These are phyloP conservation scores for Pythium utonaiense DNA, from an alignment of 352 stramenopile species.

Conservation along the genomic window DNA sequence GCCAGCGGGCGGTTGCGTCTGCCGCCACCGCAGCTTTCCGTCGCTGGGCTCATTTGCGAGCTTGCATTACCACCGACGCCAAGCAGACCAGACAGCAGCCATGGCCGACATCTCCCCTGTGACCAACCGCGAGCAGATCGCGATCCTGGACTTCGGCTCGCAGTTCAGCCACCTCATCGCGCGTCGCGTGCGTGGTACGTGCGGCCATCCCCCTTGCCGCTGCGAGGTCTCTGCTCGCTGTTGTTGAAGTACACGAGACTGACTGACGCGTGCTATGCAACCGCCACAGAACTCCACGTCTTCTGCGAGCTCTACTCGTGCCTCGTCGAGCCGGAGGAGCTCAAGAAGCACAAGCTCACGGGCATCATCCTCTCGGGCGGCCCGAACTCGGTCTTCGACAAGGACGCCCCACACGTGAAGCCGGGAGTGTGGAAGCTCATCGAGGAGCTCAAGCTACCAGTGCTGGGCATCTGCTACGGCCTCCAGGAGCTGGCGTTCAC, in stretches of 20 bases:
- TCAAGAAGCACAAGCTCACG: constrained; percentile 91
- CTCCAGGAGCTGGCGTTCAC: constrained; percentile 95
- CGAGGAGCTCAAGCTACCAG: constrained; percentile 92
- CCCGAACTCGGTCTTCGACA: constrained; percentile 96
- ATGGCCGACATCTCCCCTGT: constrained; percentile 74
- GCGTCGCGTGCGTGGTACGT: constrained; percentile 90
- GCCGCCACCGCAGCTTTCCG: neutral
- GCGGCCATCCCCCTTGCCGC: neutral
- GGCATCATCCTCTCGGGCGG: constrained; percentile 98
- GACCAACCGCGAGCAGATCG: constrained; percentile 93
- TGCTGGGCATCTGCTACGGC: constrained; percentile 98
- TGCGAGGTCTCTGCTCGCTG: neutral
- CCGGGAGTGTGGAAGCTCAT: constrained; percentile 96
- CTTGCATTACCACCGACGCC: constrained; percentile 24
- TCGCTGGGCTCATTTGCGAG: neutral
- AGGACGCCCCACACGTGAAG: constrained; percentile 93
- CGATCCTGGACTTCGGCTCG: constrained; percentile 99
- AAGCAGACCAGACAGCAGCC: constrained; percentile 16
- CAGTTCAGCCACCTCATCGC: constrained; percentile 99
- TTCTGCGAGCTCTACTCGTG: constrained; percentile 99
- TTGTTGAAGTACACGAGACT: constrained; percentile 10
- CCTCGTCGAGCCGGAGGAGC: constrained; percentile 90
- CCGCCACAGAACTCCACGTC: constrained; percentile 91
- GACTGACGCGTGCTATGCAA: constrained; percentile 6
- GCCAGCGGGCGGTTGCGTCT: constrained; percentile 7